Percentiles rank a stretch among this genome's conserved stretches.
These are phyloP conservation scores for Syzygium malaccense DNA, from an alignment of 441 rosid genomes.

Conservation along the genomic window DNA sequence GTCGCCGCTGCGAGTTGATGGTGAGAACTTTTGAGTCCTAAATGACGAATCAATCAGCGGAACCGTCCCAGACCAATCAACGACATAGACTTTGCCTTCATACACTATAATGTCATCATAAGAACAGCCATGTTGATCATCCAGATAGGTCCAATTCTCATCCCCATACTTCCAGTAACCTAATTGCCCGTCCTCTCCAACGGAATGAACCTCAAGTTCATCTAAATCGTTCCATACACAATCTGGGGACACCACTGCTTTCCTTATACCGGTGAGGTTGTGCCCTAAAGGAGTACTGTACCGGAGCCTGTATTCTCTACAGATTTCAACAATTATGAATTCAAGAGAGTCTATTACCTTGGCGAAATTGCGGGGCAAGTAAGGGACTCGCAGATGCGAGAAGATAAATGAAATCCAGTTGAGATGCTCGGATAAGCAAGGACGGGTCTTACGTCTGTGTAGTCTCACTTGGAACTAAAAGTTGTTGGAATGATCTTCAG, in stretches of 20 bases:
- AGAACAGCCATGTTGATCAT: not conserved
- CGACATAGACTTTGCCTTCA: constrained; percentile 16
- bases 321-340: constrained; percentile 10
- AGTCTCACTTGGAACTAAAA: not conserved
- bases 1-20: not conserved
- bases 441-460: not conserved
- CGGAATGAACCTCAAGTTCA: not conserved
- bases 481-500: not conserved
- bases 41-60: constrained; percentile 23
- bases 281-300: not conserved
- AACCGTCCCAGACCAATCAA: constrained; percentile 16
- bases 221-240: not conserved
- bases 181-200: not conserved
- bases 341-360: constrained; percentile 8
- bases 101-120: constrained; percentile 14
- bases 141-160: constrained; percentile 1
- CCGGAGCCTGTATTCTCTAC: constrained; percentile 1
- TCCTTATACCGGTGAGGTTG: not conserved
- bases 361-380: not conserved
- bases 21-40: constrained; percentile 18
- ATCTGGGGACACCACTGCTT: constrained; percentile 7
- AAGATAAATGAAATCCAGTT: not conserved
- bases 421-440: not conserved
- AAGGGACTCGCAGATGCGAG: not conserved
- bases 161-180: not conserved